Percentiles rank a stretch among this genome's conserved stretches.
Evolutionary conservation across 2,329 filamentous ascomycete genomes (phyloP).

Genomic region (Xylariaceae sp.): DNA sequence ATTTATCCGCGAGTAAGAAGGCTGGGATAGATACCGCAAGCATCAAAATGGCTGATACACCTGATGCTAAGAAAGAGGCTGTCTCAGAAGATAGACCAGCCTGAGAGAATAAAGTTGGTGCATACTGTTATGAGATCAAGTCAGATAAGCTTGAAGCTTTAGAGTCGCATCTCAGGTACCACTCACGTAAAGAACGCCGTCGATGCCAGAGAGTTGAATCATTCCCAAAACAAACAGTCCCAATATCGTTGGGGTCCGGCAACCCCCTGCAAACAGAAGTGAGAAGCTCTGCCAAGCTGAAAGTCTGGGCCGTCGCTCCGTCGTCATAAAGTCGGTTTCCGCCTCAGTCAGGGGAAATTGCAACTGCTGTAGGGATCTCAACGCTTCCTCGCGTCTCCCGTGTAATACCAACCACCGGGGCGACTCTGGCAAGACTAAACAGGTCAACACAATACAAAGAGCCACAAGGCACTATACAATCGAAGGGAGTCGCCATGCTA

Average conservation of each 20-base stretch:
- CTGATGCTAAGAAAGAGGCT: slow-evolving; percentile 62
- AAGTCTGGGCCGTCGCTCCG: slow-evolving; percentile 35
- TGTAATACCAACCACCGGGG: slow-evolving; percentile 59
- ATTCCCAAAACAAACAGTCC: slow-evolving; percentile 53
- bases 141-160: too few species aligned
- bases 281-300: slow-evolving; percentile 37
- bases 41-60: slow-evolving; percentile 62
- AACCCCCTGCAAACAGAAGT: slow-evolving; percentile 43
- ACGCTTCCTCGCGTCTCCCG: slow-evolving; percentile 51
- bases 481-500: slow-evolving; percentile 61
- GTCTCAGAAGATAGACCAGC: slow-evolving; percentile 58
- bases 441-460: slow-evolving; percentile 41
- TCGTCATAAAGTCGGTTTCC: slow-evolving; percentile 49
- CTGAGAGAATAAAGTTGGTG: slow-evolving; percentile 61
- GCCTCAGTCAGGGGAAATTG: slow-evolving; percentile 49
- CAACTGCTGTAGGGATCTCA: slow-evolving; percentile 44
- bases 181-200: slow-evolving; percentile 62
- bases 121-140: too few species aligned
- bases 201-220: slow-evolving; percentile 64
- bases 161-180: too few species aligned
- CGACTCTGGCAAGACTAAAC: slow-evolving; percentile 54
- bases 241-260: slow-evolving; percentile 49
- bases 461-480: slow-evolving; percentile 48
- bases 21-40: slow-evolving; percentile 60
- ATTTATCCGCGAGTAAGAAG: slow-evolving; percentile 58